A percentile compares a stretch with the other conserved stretches of the same genome.
phyloP scores from a whole-genome alignment of 1,284 basidiomycete genomes.

The Vanrija humicola region DNA sequence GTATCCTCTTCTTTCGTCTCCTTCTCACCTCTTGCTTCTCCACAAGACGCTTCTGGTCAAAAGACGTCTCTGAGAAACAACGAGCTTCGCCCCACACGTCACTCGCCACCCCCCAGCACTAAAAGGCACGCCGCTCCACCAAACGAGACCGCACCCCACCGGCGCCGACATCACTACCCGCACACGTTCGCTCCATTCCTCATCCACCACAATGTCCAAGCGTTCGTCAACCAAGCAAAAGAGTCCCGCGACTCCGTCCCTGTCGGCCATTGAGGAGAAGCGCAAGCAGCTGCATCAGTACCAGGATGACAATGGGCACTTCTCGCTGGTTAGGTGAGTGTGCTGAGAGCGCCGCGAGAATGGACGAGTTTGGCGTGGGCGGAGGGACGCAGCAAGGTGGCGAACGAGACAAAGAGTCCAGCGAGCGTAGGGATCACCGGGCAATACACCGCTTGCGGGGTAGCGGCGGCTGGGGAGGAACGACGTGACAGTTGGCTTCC shows the following conservation, averaged over 20 bases:
- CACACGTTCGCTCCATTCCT: not conserved
- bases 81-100: not conserved
- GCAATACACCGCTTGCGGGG: no score
- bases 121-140: not conserved
- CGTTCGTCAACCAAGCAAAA: not conserved
- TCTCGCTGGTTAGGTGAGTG: constrained; percentile 83
- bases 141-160: not conserved
- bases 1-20: not conserved
- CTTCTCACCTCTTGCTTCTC: not conserved
- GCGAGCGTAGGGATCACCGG: no score
- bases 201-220: constrained; percentile 11
- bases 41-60: not conserved
- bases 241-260: not conserved
- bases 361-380: not conserved
- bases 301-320: constrained; percentile 82
- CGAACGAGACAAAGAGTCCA: no score
- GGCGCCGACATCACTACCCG: not conserved
- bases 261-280: constrained; percentile 44
- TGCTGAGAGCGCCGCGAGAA: not conserved
- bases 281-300: constrained; percentile 71
- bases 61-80: not conserved
- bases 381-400: not conserved
- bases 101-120: not conserved
- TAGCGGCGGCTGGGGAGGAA: no score
- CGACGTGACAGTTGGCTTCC: no score